Evolutionary conservation across 306 rosid genomes (phyloP), one percentile per base, ranked within the genome.

Genomic region (Sechiopsis laciniata): DNA sequence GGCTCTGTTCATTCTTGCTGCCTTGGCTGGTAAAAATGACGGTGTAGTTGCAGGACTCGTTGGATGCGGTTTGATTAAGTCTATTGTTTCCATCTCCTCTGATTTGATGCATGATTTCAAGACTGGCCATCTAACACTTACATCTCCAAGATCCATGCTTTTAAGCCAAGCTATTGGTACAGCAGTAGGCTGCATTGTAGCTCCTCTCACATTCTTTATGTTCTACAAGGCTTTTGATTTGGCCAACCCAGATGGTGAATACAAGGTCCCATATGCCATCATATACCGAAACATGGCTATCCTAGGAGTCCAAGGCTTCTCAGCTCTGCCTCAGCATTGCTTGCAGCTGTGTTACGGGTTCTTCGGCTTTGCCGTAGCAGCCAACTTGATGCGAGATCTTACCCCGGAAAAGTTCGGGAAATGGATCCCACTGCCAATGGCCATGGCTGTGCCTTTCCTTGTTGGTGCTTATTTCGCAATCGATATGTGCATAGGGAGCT

Each of bases 391-490:
- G 55, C 85, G 97, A 79, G 99, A 95, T 82, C 61, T 88, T 24
- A 20, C 69, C 13, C 99, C 99, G 0, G 29, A 70, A 55, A 82
- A 57, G 0, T 50, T 89, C 10, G 87, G 91, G 53, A 84, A 68
- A 83, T 95, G 86, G 85, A 79, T 85, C 74, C 99, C 99, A 2
- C 92, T 95, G 77, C 99, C 99, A 7, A 95, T 89, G 99, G 97
- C 97, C 16, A 95, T 95, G 97, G 99, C 97, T 14, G 97, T 95
- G 45, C 99, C 99, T n/a, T 95, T 95, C 84, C 73, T 95, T 17
- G 96, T 95, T 40, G 99, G 99, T 5, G 99, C 96, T 40, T 85
- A 83, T 84, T 95, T 95, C 73, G 99, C 99, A 3, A 82, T 95
- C 51, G 99, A 95, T 59, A 95, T 95, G 99, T 91, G 99, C 10